Conservation (phyloP, 169 alveolate genomes). For the Cryptosporidium canis region DNA sequence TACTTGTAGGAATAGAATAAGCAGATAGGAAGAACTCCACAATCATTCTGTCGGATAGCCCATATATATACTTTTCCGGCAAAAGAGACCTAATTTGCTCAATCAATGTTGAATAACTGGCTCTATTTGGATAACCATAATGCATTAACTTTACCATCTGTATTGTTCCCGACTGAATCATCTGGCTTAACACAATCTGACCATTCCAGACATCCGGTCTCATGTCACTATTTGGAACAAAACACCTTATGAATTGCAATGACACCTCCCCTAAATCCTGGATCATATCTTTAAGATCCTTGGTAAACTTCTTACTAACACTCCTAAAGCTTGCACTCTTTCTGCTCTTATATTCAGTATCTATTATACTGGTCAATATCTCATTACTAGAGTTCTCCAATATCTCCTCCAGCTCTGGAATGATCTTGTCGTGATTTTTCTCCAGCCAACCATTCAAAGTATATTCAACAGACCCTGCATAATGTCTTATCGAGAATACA, state of each 20-base stretch:
- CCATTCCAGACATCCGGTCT: conserved; percentile 61
- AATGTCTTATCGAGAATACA: conserved; percentile 81
- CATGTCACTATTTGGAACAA: conserved; percentile 77
- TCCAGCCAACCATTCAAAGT: conserved; percentile 81
- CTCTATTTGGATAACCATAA: conserved; percentile 75
- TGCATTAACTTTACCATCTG: conserved; percentile 76
- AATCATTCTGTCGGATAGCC: conserved; percentile 59
- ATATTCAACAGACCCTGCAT: conserved; percentile 88
- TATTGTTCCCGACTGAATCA: conserved; percentile 75
- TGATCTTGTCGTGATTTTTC: conserved; percentile 86
- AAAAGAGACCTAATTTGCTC: conserved; percentile 39
- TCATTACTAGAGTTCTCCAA: conserved; percentile 72
- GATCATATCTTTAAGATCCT: conserved; percentile 75
- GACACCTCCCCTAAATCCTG: conserved; percentile 74
- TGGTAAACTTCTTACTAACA: conserved; percentile 77
- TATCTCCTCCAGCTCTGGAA: conserved; percentile 77
- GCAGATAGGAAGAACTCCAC: conserved; percentile 65
- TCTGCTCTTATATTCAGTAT: conserved; percentile 9
- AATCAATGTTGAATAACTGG: conserved; percentile 48
- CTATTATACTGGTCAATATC: conserved; percentile 54
- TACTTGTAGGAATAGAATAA: conserved; percentile 36
- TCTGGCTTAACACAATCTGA: conserved; percentile 61
- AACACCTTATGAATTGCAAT: conserved; percentile 76
- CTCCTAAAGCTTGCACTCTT: conserved; percentile 73
- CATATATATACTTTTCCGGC: conserved; percentile 70